phyloP scores from a whole-genome alignment of 208 protist genomes.

The Leishmania arabica region DNA sequence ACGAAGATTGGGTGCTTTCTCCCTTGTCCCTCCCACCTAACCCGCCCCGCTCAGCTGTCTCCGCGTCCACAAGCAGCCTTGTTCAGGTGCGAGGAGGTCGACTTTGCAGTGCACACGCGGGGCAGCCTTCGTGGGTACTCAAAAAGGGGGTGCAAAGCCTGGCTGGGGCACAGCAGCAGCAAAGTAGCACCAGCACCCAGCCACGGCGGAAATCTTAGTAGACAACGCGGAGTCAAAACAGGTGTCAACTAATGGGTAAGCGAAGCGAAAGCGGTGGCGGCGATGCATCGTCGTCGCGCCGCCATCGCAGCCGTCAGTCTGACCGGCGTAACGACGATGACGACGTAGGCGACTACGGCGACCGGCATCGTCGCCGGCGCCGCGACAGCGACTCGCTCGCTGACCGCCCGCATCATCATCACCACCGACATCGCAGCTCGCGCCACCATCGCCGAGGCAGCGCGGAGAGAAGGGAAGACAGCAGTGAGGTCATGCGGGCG shows the following conservation, averaged over 20 bases:
- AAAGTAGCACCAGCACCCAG: not conserved
- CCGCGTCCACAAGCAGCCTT: not conserved
- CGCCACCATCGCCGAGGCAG: conserved; percentile 11
- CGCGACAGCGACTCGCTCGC: not conserved
- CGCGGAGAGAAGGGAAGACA: not conserved
- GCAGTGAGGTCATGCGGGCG: not conserved
- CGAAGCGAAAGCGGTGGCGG: conserved; percentile 15
- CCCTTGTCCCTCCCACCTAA: not conserved
- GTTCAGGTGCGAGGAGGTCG: not conserved
- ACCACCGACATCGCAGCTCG: conserved; percentile 2
- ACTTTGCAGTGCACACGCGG: not conserved
- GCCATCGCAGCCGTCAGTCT: conserved; percentile 9
- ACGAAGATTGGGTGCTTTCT: not conserved
- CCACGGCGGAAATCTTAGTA: not conserved
- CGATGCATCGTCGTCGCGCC: conserved; percentile 3
- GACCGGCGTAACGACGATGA: not conserved
- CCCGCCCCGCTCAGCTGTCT: not conserved
- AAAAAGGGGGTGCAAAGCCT: not conserved
- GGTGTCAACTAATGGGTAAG: conserved; percentile 13
- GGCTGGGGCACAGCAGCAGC: not conserved
- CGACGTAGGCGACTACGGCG: not conserved
- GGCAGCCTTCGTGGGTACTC: not conserved
- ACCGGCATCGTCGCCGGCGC: conserved; percentile 11
- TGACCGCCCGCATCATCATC: conserved; percentile 1
- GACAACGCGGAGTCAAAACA: not conserved